Base-by-base conservation (phyloP, 768 basidiomycete species). In the Chalciporus pseudorubinellus region DNA sequence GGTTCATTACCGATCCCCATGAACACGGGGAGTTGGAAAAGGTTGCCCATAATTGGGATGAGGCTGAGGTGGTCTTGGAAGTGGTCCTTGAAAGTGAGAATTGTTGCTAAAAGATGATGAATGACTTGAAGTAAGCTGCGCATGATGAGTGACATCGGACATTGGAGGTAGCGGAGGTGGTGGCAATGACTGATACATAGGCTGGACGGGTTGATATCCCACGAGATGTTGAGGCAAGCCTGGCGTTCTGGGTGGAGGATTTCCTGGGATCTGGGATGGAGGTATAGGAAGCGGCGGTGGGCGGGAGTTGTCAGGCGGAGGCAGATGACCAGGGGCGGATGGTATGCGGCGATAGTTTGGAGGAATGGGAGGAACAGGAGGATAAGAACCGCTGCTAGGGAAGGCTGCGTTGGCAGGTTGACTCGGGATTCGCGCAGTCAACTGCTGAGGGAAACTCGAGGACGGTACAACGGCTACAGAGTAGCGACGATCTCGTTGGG, bases 161-260 rank as follows among this genome's bases (percentile, higher is more conserved):
- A 66, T 59, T 31, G 69, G 58, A 31, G 29, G 29, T 8, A 9
- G 29, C 18, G 74, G 72, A 0, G 66, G 70, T 1, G 68, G 65
- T 11, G 72, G 72, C 24, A 68, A 57, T 14, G 70, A 65, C 49
- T 62, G 72, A 51, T 65, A 72, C 18, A 69, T 64, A 18, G 72
- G 68, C 20, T 78, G 77, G n/a, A 70, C 50, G 46, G 74, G 69
- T 43, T 74, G 73, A 48, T 77, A 76, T 48, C 68, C 70, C 20
- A 71, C 56, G 12, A 77, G 81, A 21, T 76, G 79, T 28, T 75
- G 75, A 46, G 81, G 82, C 19, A 85, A 70, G 57, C 77, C 75
- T 8, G 77, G 72, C 33, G 74, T 76, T 43, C 79, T 68, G n/a
- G 74, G 65, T 11, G 70, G 59, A 11, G 64, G 54, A 39, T 55